Percentiles rank a stretch among this genome's conserved stretches.
Conservation (phyloP, 179 eudicot genomes). For the Carnegiea gigantea region DNA sequence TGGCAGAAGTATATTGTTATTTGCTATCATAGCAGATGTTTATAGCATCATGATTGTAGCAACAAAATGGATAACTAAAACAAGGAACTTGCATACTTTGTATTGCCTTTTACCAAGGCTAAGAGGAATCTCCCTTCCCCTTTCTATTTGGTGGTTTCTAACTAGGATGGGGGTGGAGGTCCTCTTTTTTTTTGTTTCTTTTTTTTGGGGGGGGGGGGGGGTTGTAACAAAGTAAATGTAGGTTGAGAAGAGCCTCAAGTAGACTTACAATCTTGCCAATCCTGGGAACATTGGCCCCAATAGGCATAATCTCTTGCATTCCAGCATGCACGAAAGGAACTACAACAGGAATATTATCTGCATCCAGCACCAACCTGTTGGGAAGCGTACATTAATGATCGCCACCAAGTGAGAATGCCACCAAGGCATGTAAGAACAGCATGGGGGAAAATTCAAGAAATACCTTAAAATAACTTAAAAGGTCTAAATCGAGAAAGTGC, state of each 20-base stretch:
- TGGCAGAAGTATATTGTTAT: not conserved
- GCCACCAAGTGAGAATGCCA: not conserved
- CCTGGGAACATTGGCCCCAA: slow-evolving; percentile 79
- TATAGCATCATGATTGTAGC: not conserved
- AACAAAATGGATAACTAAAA: not conserved
- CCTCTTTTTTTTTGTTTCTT: not conserved
- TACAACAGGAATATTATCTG: slow-evolving; percentile 76
- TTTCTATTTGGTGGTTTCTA: not conserved
- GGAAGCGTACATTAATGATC: not conserved
- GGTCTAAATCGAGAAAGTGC: not conserved
- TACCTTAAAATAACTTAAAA: too few relatives aligned
- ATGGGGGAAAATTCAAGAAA: not conserved
- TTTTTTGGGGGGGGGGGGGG: not conserved
- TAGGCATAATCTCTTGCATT: slow-evolving; percentile 95
- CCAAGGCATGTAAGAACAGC: not conserved
- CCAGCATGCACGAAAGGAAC: slow-evolving; percentile 94
- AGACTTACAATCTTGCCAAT: slow-evolving; percentile 72
- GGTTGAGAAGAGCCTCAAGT: not conserved
- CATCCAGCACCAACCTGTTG: slow-evolving; percentile 78
- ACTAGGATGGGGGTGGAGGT: not conserved
- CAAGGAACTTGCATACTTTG: not conserved
- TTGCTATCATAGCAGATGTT: not conserved
- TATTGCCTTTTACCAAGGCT: not conserved
- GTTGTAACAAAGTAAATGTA: not conserved
- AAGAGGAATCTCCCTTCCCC: not conserved